Base-by-base conservation (phyloP, 2,329 filamentous ascomycete species). In the Clarireedia monteithiana region DNA sequence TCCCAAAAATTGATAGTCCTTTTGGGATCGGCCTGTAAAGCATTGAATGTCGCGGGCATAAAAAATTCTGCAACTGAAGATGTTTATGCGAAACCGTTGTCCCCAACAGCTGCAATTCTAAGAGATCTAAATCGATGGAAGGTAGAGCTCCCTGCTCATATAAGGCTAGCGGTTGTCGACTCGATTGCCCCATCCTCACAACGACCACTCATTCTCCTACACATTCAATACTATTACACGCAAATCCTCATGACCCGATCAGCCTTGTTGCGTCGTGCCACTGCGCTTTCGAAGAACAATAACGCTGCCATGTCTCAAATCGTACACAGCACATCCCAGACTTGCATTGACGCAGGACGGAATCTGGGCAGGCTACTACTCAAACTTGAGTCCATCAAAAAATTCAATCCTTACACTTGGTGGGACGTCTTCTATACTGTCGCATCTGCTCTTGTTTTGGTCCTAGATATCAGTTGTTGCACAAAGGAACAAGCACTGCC, bases 101-200 rank as follows among this genome's bases (percentile, higher is more conserved):
- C 72, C 24, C 68, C 73, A 44, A 69, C 70, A 34, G 67, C 70
- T 9, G 65, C 62, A 3, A 67, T 74, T 0, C 65, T 74, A 12
- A 60, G 72, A 45, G 72, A 74, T 46, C 61, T 75, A 40, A 62
- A 67, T 26, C 67, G 70, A 6, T 75, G 73, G 73, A 68, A 65
- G 48, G 64, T 68, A 6, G 60, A 62, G 30, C 62, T 74, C 4
- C 73, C 73, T n/a, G 62, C 65, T 14, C 72, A 74, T 63, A 59
- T 74, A 10, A 42, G 39, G 20, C 17, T 42, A 20, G 39, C n/a
- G 20, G 39, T 42, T 15, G 20, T 42, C 6, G 39, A 42, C 3
- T 42, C 39, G 9, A 14, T 42, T 42, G 39, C 39, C n/a, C 39
- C 39, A 17, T 42, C 39, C 14, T 42, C 39, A 20, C 39, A 42